These are phyloP conservation scores for Thelonectria olida DNA, from an alignment of 2,329 filamentous ascomycete species.

Conservation along the genomic window DNA sequence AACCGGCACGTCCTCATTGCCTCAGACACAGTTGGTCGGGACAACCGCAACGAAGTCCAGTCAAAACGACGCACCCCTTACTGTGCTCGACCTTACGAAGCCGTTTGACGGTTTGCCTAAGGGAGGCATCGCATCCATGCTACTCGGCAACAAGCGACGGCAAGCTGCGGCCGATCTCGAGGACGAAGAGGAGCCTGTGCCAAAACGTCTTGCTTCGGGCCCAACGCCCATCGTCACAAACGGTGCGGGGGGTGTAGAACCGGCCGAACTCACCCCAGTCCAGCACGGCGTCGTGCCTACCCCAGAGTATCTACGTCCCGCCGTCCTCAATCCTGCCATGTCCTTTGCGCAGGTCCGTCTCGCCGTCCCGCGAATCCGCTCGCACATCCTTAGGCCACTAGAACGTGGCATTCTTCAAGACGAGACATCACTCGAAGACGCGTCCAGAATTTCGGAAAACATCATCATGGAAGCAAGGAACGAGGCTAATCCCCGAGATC, in stretches of 20 bases:
- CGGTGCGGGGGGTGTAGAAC: slow-evolving; percentile 79
- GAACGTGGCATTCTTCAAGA: slow-evolving; percentile 70
- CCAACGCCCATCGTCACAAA: slow-evolving; percentile 80
- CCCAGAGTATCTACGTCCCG: slow-evolving; percentile 87
- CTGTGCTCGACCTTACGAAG: slow-evolving; percentile 88
- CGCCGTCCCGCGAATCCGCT: slow-evolving; percentile 86
- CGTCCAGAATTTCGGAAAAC: slow-evolving; percentile 71
- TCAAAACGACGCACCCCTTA: slow-evolving; percentile 79
- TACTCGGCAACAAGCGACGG: slow-evolving; percentile 94
- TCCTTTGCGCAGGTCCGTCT: slow-evolving; percentile 84
- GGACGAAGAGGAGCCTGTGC: slow-evolving; percentile 70
- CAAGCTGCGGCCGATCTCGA: slow-evolving; percentile 77
- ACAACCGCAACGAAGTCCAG: slow-evolving; percentile 70
- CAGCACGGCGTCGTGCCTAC: slow-evolving; percentile 71
- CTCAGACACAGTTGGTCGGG: slow-evolving; percentile 87
- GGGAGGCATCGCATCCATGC: slow-evolving; percentile 84
- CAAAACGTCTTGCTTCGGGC: slow-evolving; percentile 68
- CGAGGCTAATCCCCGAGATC: slow-evolving; percentile 79
- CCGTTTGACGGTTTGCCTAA: slow-evolving; percentile 93
- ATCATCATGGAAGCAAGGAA: slow-evolving; percentile 90
- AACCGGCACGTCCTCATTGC: slow-evolving; percentile 85
- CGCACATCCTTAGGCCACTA: slow-evolving; percentile 82
- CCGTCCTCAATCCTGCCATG: slow-evolving; percentile 84
- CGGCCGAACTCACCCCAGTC: slow-evolving; percentile 71
- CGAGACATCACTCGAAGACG: slow-evolving; percentile 66